Evolutionary conservation across 164 flowering plant genomes (phyloP).

Genomic region (Buxus sempervirens): DNA sequence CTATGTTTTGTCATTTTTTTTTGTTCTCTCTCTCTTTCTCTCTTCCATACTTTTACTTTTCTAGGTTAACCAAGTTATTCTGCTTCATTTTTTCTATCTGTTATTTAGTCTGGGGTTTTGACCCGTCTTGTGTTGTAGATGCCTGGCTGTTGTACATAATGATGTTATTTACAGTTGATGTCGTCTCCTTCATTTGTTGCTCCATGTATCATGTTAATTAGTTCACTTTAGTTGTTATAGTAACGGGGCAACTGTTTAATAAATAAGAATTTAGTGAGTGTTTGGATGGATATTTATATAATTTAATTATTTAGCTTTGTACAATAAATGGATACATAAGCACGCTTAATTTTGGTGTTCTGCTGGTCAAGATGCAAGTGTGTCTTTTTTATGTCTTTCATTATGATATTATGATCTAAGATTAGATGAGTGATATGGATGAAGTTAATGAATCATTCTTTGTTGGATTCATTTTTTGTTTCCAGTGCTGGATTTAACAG

Average conservation of each 20-base stretch:
- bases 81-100: no score
- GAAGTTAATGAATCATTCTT: no score
- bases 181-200: neutral
- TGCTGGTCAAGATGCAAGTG: neutral
- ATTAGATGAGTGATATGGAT: no score
- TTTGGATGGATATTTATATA: neutral
- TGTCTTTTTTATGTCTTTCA: no score
- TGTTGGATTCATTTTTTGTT: neutral
- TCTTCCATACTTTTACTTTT: no score
- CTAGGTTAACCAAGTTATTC: no score
- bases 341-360: neutral
- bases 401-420: no score
- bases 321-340: no score
- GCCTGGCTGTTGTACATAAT: neutral
- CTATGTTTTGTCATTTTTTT: neutral
- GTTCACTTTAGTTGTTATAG: neutral
- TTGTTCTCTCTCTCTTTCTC: no score
- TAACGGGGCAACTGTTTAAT: neutral
- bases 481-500: neutral
- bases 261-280: neutral
- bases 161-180: neutral
- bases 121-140: neutral
- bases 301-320: no score
- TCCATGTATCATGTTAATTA: neutral
- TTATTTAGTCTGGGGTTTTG: neutral